A percentile compares a stretch with the other conserved stretches of the same genome.
Conservation (phyloP, 2,329 filamentous ascomycete species). For the Ramularia endophylla region DNA sequence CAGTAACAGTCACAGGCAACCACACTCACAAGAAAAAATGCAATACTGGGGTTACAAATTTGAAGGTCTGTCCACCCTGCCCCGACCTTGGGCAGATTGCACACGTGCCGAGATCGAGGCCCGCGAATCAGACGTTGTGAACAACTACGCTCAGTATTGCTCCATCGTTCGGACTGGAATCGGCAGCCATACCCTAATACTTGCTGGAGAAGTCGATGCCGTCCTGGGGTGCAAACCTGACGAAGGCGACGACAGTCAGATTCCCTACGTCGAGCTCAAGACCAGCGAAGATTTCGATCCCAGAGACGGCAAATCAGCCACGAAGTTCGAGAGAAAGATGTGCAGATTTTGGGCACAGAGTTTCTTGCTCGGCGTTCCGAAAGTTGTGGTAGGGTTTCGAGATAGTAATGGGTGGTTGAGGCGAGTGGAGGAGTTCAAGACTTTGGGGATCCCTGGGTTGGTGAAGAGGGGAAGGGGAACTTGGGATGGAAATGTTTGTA, state of each 20-base stretch:
- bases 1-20: conserved; percentile 29
- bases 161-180: conserved; percentile 87
- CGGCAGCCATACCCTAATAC: conserved; percentile 64
- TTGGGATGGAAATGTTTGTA: conserved; percentile 92
- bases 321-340: conserved; percentile 82
- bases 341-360: conserved; percentile 92
- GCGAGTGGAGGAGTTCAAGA: conserved; percentile 71
- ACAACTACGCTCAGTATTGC: conserved; percentile 92
- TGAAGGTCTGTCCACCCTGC: conserved; percentile 74
- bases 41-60: conserved; percentile 98
- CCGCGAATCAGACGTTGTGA: conserved; percentile 65
- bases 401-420: conserved; percentile 65
- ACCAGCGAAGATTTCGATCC: conserved; percentile 50
- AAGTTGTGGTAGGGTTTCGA: conserved; percentile 85
- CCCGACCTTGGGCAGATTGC: conserved; percentile 66
- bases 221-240: conserved; percentile 71
- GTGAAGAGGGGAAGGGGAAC: conserved; percentile 62
- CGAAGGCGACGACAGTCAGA: conserved; percentile 44
- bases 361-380: conserved; percentile 87
- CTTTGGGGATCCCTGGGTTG: conserved; percentile 67
- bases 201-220: conserved; percentile 92
- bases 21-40: conserved; percentile 72
- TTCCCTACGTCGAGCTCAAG: conserved; percentile 94
- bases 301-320: conserved; percentile 58
- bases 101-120: conserved; percentile 71